Evolutionary conservation across 768 basidiomycete species (phyloP), one percentile per base, ranked within the genome.

Genomic region (Goffeauzyma gilvescens): DNA sequence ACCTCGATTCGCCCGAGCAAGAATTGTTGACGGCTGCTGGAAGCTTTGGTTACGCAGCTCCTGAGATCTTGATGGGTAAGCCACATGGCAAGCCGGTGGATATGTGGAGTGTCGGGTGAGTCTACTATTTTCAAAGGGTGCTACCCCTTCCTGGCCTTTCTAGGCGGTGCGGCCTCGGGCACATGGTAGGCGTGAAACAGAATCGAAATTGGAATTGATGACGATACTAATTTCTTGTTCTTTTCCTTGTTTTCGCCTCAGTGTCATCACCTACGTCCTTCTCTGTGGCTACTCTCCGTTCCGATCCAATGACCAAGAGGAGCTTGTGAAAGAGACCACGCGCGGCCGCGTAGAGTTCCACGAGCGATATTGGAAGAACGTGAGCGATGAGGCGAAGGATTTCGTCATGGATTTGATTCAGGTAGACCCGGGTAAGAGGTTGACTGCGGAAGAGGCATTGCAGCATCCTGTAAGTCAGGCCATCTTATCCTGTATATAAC

Each of bases 201-300:
- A n/a, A n/a, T n/a, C n/a, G n/a, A n/a, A n/a, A n/a, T n/a, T n/a
- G n/a, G n/a, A n/a, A n/a, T n/a, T n/a, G n/a, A n/a, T n/a, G n/a
- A n/a, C n/a, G n/a, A n/a, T n/a, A n/a, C n/a, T n/a, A n/a, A n/a
- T n/a, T n/a, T 31, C 28, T 26, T 20, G 18, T 17, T 5, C 31
- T 22, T 9, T 20, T 23, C 9, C 32, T 43, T 8, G n/a, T 28
- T 10, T 9, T 35, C n/a, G n/a, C 20, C 23, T 31, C 39, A 89
- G 87, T 0, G 74, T 96, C 49, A 95, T 98, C 52, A 81, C 89
- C 14, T 96, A 93, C 63, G 84, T 93, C 41, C 70, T 96, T 12
- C 71, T 93, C 1, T 90, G 90, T 55, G 90, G 90, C 2, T 96
- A 96, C 66, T 78, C 81, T 2, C 93, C 93, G 0, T 96, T 96